Evolutionary conservation across 2,329 filamentous ascomycete species (phyloP).

Genomic region (Trichocomaceae sp.): DNA sequence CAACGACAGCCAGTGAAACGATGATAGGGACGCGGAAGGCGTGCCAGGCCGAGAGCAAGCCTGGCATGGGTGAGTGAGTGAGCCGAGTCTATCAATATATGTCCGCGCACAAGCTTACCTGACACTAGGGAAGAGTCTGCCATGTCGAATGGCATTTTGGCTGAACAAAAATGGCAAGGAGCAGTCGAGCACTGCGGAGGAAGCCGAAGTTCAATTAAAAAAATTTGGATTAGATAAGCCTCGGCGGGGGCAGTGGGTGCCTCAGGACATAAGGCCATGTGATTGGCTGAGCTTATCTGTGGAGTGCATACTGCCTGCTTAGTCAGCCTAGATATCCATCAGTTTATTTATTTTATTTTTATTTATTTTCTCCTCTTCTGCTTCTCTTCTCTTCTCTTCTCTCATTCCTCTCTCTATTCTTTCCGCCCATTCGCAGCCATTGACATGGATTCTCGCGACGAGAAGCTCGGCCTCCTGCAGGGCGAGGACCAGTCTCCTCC

Average conservation of each 20-base stretch:
- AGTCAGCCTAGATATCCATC: too few relatives aligned
- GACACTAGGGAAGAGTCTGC: constrained; percentile 1
- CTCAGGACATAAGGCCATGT: neutral
- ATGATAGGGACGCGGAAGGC: constrained; percentile 42
- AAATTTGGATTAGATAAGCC: neutral
- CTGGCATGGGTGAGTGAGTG: constrained; percentile 19
- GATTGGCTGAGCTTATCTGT: neutral
- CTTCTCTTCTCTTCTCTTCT: neutral
- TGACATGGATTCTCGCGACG: constrained; percentile 1
- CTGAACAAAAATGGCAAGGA: neutral
- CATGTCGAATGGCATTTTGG: neutral
- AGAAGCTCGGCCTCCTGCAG: constrained; percentile 10
- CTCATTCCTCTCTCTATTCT: neutral
- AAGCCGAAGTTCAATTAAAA: too few relatives aligned
- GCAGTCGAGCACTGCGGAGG: too few relatives aligned
- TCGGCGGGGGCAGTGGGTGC: neutral
- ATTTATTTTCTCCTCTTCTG: too few relatives aligned
- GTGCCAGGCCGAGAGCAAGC: constrained; percentile 42
- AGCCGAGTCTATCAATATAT: neutral
- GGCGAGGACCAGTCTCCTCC: neutral
- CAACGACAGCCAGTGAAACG: constrained; percentile 31
- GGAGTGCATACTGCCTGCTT: neutral
- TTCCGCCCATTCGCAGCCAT: neutral
- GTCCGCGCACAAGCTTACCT: neutral
- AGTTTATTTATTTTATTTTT: too few relatives aligned